Evolutionary conservation across 2,329 filamentous ascomycete species (phyloP).

Genomic region (Lasiodiplodia citricola): DNA sequence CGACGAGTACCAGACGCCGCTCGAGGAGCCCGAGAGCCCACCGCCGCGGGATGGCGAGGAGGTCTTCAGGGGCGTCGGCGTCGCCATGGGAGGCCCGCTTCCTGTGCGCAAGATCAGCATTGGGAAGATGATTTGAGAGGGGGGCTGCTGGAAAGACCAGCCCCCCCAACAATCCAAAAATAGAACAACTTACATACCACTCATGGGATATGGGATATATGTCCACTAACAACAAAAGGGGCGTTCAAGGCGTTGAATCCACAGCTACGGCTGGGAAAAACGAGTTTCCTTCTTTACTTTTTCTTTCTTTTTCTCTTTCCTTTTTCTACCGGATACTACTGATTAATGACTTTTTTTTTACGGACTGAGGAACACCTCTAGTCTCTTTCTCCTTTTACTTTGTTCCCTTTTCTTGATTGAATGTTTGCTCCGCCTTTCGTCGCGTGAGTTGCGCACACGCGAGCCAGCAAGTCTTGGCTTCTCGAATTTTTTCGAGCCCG

Average conservation of each 20-base stretch:
- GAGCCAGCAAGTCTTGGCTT: neutral
- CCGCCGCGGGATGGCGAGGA: conserved; percentile 9
- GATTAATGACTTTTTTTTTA: neutral
- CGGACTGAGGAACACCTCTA: neutral
- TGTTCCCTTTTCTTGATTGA: neutral
- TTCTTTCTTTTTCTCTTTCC: conserved; percentile 1
- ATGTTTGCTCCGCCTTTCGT: neutral
- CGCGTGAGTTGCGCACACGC: neutral
- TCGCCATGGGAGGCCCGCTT: neutral
- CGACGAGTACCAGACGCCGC: conserved; percentile 5
- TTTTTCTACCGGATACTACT: neutral
- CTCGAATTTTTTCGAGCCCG: neutral
- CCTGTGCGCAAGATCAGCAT: conserved; percentile 1
- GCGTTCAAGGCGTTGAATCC: conserved; percentile 4
- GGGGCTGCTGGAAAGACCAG: too few species aligned
- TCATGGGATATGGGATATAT: conserved; percentile 5
- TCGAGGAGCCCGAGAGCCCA: conserved; percentile 17
- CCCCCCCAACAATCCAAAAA: neutral
- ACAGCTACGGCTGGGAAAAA: neutral
- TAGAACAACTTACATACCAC: neutral
- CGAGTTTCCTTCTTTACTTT: conserved; percentile 4
- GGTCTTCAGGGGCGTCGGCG: conserved; percentile 1
- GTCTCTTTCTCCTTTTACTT: neutral
- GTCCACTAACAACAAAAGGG: neutral
- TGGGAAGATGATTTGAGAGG: neutral